A percentile compares a stretch with the other conserved stretches of the same genome.
Evolutionary conservation across 164 flowering plant genomes (phyloP).

Genomic region (Cinnamomum micranthum): DNA sequence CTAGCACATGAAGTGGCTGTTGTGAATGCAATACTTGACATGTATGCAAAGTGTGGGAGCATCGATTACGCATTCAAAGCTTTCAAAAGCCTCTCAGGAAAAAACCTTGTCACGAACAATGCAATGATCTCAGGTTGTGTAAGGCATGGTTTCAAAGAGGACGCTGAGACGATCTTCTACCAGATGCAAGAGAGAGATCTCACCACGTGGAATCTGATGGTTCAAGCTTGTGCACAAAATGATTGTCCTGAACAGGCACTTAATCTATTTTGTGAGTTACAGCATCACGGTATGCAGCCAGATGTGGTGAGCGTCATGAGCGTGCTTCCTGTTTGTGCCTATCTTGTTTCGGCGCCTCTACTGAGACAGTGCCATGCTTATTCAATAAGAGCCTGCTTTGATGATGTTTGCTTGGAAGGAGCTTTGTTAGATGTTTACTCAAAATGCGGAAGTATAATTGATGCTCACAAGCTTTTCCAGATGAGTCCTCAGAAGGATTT

Average conservation of each 20-base stretch:
- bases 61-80: constrained; percentile 51
- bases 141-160: constrained; percentile 28
- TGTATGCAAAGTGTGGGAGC: constrained; percentile 69
- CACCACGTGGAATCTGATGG: constrained; percentile 73
- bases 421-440: constrained; percentile 66
- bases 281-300: constrained; percentile 54
- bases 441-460: constrained; percentile 57
- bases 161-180: constrained; percentile 39
- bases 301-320: constrained; percentile 65
- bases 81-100: constrained; percentile 47
- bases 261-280: constrained; percentile 47
- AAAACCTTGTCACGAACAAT: constrained; percentile 47
- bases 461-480: constrained; percentile 53
- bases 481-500: constrained; percentile 51
- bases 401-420: constrained; percentile 47
- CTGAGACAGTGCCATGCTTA: constrained; percentile 74
- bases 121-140: constrained; percentile 56
- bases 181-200: constrained; percentile 53
- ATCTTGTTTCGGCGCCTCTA: constrained; percentile 48
- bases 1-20: constrained; percentile 35
- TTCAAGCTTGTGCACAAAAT: constrained; percentile 61
- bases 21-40: constrained; percentile 64
- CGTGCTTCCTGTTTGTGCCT: constrained; percentile 61
- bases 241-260: constrained; percentile 41
- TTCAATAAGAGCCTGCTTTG: constrained; percentile 40